Evolutionary conservation across 495 filamentous ascomycete genomes (phyloP).

Genomic region (Rhypophila decipiens): DNA sequence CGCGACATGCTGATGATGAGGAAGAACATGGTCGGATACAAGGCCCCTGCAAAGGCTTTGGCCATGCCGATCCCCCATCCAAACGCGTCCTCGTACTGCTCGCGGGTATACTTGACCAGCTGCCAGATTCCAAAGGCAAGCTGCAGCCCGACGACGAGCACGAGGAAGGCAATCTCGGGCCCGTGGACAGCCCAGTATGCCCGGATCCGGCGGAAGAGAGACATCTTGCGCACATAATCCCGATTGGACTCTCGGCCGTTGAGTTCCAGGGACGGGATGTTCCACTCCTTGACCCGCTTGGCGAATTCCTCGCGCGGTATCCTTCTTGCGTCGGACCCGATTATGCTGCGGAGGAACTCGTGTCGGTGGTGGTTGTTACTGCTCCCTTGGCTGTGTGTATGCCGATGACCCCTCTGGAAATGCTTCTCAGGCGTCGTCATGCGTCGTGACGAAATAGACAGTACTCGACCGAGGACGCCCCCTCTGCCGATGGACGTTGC

Average conservation of each 20-base stretch:
- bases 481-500: too few species aligned
- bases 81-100: constrained; percentile 16
- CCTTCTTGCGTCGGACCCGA: constrained; percentile 18
- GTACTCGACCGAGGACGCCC: too few species aligned
- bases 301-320: constrained; percentile 27
- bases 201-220: constrained; percentile 17
- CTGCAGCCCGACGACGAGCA: constrained; percentile 24
- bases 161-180: constrained; percentile 24
- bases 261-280: constrained; percentile 22
- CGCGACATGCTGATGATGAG: constrained; percentile 32
- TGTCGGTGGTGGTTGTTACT: constrained; percentile 23
- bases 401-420: too few species aligned
- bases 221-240: constrained; percentile 12
- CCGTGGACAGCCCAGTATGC: constrained; percentile 29
- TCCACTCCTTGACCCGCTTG: constrained; percentile 23
- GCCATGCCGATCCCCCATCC: constrained; percentile 35
- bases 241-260: constrained; percentile 16
- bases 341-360: constrained; percentile 26
- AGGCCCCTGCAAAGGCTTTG: constrained; percentile 28
- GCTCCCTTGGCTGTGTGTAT: not conserved
- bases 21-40: constrained; percentile 37
- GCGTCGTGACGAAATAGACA: too few species aligned
- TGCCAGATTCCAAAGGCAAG: constrained; percentile 33
- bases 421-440: too few species aligned
- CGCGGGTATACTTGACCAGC: constrained; percentile 26